Evolutionary conservation across 257 asterid species (phyloP), one percentile per base, ranked within the genome.

Genomic region (Fraxinus cuspidata): DNA sequence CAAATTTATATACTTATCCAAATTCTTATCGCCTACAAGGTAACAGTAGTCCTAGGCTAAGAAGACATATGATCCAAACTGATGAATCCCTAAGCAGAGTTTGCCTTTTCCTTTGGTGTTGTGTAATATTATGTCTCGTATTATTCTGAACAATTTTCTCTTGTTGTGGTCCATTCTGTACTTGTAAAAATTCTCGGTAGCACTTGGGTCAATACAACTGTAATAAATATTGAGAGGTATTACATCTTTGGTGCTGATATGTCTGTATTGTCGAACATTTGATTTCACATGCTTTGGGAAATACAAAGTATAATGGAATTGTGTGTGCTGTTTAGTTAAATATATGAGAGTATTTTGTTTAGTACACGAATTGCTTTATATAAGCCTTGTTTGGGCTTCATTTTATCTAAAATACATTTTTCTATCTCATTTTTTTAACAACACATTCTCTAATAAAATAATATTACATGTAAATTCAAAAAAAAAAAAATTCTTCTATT

Each of bases 21-120:
- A 87, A 83, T 72, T 78, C 95, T n/a, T 53, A 53, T 53, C 64
- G 71, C 60, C 63, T 78, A 4, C 81, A 84, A 3, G 87, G 84
- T 25, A 75, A 83, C 69, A 76, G 83, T 25, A 85, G 86, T 80
- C 91, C 92, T 0, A 87, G 97, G 83, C 64, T 85, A 40, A 81
- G 96, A 31, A 83, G 92, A 80, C 85, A 84, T 9, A 49, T 87
- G 76, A 72, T 75, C 86, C 81, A 85, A 80, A 82, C 81, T 18
- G 95, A 92, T 82, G 83, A 38, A 82, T 92, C 92, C 15, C 86
- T 92, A 1, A 74, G 89, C 80, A 88, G 97, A 78, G 79, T 90
- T 16, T 87, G 87, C 34, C 82, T 88, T 81, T 92, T 92, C 87
- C 85, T 92, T 7, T 85, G 82, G 83, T 92, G 97, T 63, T 88